Base-by-base conservation (phyloP, 768 basidiomycete genomes). In the Amylocystis lapponica region DNA sequence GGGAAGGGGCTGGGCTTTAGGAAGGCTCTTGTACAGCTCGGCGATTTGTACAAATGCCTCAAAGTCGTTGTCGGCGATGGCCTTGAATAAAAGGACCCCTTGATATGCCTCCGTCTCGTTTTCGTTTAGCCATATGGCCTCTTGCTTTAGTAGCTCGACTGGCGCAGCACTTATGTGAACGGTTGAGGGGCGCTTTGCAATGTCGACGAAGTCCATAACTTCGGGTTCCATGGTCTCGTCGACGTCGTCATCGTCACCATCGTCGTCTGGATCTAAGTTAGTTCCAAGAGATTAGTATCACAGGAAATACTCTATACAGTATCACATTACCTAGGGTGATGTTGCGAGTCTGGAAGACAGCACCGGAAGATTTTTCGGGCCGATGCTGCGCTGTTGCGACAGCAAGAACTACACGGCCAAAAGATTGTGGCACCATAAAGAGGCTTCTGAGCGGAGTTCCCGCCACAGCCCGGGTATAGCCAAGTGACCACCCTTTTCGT, bases 351-450 rank as follows among this genome's bases (percentile, higher is more conserved):
- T 58, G 61, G 49, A 71, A 72, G 29, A 62, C 62, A 5, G 46
- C 59, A 11, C 65, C 49, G 3, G 65, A 52, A 4, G 38, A 39
- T 7, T 70, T 62, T 0, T 65, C 55, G 3, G 68, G 60, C 16
- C 70, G 63, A 47, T 76, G 76, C 54, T 83, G 80, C 10, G 78
- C 72, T 2, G 61, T 59, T 4, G 76, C 70, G 47, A 81, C 78
- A 1, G 75, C 72, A 20, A 81, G 53, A n/a, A 83, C n/a, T n/a
- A n/a, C n/a, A n/a, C n/a, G n/a, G n/a, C n/a, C n/a, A n/a, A n/a
- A n/a, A n/a, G n/a, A n/a, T n/a, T n/a, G n/a, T n/a, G n/a, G n/a
- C n/a, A n/a, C n/a, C n/a, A n/a, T n/a, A n/a, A n/a, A n/a, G n/a
- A n/a, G n/a, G n/a, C n/a, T n/a, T n/a, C n/a, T n/a, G n/a, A n/a